A percentile compares a stretch with the other conserved stretches of the same genome.
Evolutionary conservation across 1,284 basidiomycete genomes (phyloP).

Genomic region (Cryptococcus jaspeensis): DNA sequence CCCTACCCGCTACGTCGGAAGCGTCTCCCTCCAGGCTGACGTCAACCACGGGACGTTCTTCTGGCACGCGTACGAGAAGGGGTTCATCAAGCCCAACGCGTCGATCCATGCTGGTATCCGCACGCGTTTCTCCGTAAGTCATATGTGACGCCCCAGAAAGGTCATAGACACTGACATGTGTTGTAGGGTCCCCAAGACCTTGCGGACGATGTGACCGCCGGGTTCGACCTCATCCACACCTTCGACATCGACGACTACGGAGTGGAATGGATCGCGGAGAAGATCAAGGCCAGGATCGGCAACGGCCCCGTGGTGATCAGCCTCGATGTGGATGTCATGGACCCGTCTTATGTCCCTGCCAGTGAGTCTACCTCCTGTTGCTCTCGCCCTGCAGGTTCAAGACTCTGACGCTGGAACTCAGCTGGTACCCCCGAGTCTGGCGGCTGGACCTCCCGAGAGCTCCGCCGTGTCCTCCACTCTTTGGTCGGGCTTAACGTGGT

Average conservation of each 20-base stretch:
- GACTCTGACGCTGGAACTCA: conserved; percentile 4
- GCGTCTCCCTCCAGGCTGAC: conserved; percentile 27
- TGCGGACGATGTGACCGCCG: conserved; percentile 49
- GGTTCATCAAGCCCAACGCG: conserved; percentile 55
- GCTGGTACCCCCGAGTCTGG: conserved; percentile 51
- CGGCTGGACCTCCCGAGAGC: conserved; percentile 52
- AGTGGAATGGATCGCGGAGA: conserved; percentile 45
- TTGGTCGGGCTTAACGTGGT: conserved; percentile 51
- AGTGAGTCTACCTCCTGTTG: conserved; percentile 42
- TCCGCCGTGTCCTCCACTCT: conserved; percentile 48
- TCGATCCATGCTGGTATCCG: conserved; percentile 58
- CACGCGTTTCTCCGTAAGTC: conserved; percentile 39
- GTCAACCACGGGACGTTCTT: conserved; percentile 49
- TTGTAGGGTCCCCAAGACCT: conserved; percentile 26
- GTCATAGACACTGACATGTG: neutral
- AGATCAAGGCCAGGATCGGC: conserved; percentile 47
- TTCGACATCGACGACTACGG: conserved; percentile 53
- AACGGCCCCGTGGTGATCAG: conserved; percentile 39
- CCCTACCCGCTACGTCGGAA: conserved; percentile 37
- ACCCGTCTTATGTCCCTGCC: conserved; percentile 44
- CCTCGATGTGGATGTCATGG: conserved; percentile 49
- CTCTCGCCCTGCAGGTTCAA: too few species aligned
- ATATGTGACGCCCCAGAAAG: neutral
- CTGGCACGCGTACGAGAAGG: conserved; percentile 52
- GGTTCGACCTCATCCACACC: conserved; percentile 51